Conservation (phyloP, 2,329 filamentous ascomycete species). For the Diaporthe vaccinii region DNA sequence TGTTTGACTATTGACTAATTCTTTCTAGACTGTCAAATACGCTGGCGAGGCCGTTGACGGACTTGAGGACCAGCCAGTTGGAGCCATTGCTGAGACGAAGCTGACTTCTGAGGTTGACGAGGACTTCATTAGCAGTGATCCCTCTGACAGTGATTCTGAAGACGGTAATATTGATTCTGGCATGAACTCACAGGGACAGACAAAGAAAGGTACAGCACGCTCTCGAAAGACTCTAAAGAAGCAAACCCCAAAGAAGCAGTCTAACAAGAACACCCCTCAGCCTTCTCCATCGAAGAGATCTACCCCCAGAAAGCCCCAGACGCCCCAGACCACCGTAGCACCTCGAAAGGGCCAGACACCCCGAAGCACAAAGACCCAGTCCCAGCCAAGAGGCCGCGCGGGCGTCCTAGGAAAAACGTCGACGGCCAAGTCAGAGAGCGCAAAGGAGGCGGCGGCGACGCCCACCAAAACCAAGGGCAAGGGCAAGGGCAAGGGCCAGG, state of each 20-base stretch:
- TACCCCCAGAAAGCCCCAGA: slow-evolving; percentile 41
- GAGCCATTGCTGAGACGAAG: slow-evolving; percentile 16
- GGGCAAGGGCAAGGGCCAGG: slow-evolving; percentile 15
- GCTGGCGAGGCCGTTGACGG: slow-evolving; percentile 23
- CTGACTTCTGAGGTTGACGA: slow-evolving; percentile 38
- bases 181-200: slow-evolving; percentile 34
- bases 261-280: slow-evolving; percentile 50
- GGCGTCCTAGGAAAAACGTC: slow-evolving; percentile 31
- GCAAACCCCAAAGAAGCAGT: slow-evolving; percentile 43
- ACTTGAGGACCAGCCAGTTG: slow-evolving; percentile 34
- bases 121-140: slow-evolving; percentile 40
- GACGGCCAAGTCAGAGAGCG: not conserved
- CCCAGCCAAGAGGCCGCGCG: slow-evolving; percentile 23
- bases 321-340: not conserved
- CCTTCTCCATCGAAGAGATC: slow-evolving; percentile 42
- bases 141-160: slow-evolving; percentile 37
- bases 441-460: not conserved
- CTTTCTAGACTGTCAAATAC: slow-evolving; percentile 39
- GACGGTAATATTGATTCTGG: slow-evolving; percentile 31
- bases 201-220: slow-evolving; percentile 40
- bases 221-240: slow-evolving; percentile 42
- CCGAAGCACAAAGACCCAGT: slow-evolving; percentile 5
- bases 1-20: slow-evolving; percentile 21
- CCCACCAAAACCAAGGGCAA: slow-evolving; percentile 36
- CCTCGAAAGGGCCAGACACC: slow-evolving; percentile 24